phyloP scores from a whole-genome alignment of 148 eudicot species.

The Heliamphora exappendiculata region DNA sequence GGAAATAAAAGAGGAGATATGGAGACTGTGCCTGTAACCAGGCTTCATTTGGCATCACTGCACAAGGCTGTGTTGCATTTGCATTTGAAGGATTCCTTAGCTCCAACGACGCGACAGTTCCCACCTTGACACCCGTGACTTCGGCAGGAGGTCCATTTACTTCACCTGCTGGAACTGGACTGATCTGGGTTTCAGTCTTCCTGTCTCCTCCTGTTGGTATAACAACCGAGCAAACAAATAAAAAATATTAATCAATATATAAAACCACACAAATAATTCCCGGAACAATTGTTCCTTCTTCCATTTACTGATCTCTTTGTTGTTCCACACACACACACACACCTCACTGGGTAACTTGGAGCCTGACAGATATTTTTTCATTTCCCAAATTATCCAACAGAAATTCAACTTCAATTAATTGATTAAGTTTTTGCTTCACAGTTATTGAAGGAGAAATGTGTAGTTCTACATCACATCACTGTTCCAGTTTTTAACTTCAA shows the following conservation, averaged over 20 bases:
- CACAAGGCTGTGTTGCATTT: conserved; percentile 30
- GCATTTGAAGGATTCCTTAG: conserved; percentile 39
- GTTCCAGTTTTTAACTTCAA: no score
- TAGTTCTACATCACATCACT: no score
- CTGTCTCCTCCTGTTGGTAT: conserved; percentile 33
- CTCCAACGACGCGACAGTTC: conserved; percentile 39
- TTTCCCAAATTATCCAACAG: no score
- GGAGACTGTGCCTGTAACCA: conserved; percentile 62
- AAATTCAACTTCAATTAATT: no score
- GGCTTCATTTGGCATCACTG: conserved; percentile 46
- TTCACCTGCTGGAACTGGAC: conserved; percentile 19
- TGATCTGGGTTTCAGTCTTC: conserved; percentile 30
- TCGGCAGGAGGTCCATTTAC: conserved; percentile 30
- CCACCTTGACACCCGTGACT: conserved; percentile 29
- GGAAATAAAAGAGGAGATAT: not conserved
- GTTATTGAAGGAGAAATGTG: no score
- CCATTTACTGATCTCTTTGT: not conserved
- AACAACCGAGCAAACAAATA: not conserved
- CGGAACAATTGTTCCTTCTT: not conserved
- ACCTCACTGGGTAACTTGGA: no score
- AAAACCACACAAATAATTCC: not conserved
- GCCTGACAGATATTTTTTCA: no score
- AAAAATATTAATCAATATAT: not conserved
- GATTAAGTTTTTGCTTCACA: no score
- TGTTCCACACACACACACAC: no score